Base-by-base conservation (phyloP, 148 eudicot species). In the Vaccinium vitisidaea region DNA sequence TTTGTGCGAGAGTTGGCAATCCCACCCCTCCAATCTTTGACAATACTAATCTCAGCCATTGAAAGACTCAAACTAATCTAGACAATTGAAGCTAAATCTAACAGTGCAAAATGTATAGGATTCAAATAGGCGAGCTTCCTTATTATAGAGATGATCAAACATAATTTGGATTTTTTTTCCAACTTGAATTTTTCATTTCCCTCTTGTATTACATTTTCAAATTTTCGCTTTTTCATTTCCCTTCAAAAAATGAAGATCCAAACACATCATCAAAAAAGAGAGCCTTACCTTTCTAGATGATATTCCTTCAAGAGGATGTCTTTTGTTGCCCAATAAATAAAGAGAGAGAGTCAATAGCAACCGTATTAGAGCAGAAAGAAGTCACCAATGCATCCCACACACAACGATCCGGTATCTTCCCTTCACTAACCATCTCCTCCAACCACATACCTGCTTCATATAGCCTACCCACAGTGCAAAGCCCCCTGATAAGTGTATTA, bases 401-500 rank as follows among this genome's bases (percentile, higher is more conserved):
- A 79, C 84, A 87, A 58, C 84, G 32, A 19, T 95, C 87, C 1
- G 98, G 98, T 78, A 86, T 86, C 85, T 88, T 91, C 23, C 90
- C 93, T 80, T 93, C 93, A 85, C 94, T 90, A 77, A 96, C 89
- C 98, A 96, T 96, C 92, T 96, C 98, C 83, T 96, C 99, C 86
- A 95, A 86, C 97, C 98, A 96, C 90, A 92, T 82, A 77, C 86
- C 88, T 18, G 95, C 98, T 89, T 91, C 93, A 75, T 95, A 95
- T 73, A 83, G 83, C 84, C 91, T 91, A 18, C 88, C 87, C 23
- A 84, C 61, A 2, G 83, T 79, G 85, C 95, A 93, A 85, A 96
- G 96, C 18, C 99, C 99, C 81, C n/a, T 84, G 69, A 96, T 92
- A 53, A 95, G 81, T 80, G 83, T 89, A 81, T 43, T 87, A 61